Percentiles rank a stretch among this genome's conserved stretches.
Conservation (phyloP, 495 filamentous ascomycete species). For the Podospora fimiseda region DNA sequence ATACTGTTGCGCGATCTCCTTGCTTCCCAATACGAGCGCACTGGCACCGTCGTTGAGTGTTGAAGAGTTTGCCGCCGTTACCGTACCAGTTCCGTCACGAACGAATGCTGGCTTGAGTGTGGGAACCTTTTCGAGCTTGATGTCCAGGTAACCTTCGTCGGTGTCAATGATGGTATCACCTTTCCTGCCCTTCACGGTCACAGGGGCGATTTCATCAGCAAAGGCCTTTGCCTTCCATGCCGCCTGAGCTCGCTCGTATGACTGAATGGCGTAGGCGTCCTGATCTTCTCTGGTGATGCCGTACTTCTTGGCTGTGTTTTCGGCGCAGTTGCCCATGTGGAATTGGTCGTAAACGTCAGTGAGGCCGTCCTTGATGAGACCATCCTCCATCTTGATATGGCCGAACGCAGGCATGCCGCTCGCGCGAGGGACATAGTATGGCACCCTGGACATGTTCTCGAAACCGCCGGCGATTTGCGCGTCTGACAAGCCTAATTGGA, state of each 20-base stretch:
- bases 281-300: constrained; percentile 74
- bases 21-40: constrained; percentile 78
- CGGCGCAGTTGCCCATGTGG: constrained; percentile 98
- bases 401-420: constrained; percentile 76
- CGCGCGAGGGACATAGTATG: constrained; percentile 79
- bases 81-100: constrained; percentile 74
- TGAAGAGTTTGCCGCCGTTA: constrained; percentile 89
- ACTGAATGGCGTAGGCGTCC: constrained; percentile 82
- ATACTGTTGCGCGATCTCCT: constrained; percentile 67
- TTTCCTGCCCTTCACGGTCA: constrained; percentile 77
- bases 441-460: constrained; percentile 94
- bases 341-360: constrained; percentile 96
- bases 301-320: constrained; percentile 86
- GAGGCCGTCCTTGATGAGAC: constrained; percentile 88
- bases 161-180: constrained; percentile 70
- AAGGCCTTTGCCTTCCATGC: constrained; percentile 82
- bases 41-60: constrained; percentile 92
- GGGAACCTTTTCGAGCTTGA: constrained; percentile 78
- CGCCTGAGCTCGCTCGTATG: constrained; percentile 78
- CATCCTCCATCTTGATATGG: constrained; percentile 79
- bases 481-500: constrained; percentile 80
- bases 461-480: constrained; percentile 90
- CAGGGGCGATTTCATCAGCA: constrained; percentile 77
- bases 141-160: constrained; percentile 81
- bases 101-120: constrained; percentile 88